Evolutionary conservation across 2,329 filamentous ascomycete species (phyloP).

Genomic region (Huntiella abstrusa): DNA sequence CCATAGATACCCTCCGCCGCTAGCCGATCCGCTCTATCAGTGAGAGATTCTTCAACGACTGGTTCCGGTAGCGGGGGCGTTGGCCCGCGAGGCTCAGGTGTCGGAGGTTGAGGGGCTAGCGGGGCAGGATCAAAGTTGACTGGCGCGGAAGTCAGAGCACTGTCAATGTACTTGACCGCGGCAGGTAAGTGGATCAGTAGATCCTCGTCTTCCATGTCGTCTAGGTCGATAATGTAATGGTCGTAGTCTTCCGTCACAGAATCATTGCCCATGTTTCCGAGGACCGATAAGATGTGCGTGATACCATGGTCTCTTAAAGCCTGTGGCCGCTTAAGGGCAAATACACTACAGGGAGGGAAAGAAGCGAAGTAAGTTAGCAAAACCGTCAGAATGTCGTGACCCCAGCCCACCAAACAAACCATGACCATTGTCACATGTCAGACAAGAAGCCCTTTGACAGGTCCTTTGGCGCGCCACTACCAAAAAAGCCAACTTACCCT

Average conservation of each 20-base stretch:
- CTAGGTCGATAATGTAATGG: conserved; percentile 65
- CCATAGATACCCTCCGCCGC: conserved; percentile 6
- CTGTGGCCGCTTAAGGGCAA: conserved; percentile 54
- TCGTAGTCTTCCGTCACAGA: conserved; percentile 30
- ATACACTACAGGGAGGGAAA: conserved; percentile 37
- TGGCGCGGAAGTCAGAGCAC: conserved; percentile 33
- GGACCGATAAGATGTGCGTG: conserved; percentile 76
- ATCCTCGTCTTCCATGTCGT: conserved; percentile 83
- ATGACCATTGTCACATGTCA: too few species aligned
- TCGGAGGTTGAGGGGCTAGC: not conserved
- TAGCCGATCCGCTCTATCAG: conserved; percentile 6
- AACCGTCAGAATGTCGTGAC: too few species aligned
- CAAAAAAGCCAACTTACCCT: conserved; percentile 18
- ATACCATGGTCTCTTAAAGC: conserved; percentile 55
- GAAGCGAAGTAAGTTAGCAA: not conserved
- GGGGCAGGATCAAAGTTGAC: conserved; percentile 1
- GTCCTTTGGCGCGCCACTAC: not conserved
- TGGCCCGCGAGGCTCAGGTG: not conserved
- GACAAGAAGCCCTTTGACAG: too few species aligned
- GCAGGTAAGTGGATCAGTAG: conserved; percentile 61
- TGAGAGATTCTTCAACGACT: conserved; percentile 3
- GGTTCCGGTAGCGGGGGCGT: not conserved
- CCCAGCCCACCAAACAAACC: too few species aligned
- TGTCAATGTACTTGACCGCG: conserved; percentile 67
- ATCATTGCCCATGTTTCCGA: conserved; percentile 24